These are phyloP conservation scores for Phyllosticta citrichinensis DNA, from an alignment of 2,329 filamentous ascomycete species.

Conservation along the genomic window DNA sequence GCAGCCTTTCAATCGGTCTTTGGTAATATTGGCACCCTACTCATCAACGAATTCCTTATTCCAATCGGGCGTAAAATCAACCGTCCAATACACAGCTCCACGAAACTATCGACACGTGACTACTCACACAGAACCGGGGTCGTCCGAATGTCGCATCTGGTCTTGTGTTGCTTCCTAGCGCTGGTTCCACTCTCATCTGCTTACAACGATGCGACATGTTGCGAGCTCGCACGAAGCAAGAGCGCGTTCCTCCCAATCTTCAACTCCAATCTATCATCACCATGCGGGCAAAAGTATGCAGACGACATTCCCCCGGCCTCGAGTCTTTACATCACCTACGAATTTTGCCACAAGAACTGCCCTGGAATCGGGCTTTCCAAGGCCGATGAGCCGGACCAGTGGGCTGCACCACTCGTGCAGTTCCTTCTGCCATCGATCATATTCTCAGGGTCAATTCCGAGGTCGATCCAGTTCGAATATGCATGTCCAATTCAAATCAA, in stretches of 20 bases:
- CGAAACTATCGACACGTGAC: background rate
- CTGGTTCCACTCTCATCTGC: background rate
- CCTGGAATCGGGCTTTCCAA: constrained; percentile 24
- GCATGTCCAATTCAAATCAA: background rate
- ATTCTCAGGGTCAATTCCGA: constrained; percentile 28
- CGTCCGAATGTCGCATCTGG: background rate
- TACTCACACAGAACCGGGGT: background rate
- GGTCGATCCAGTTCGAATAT: constrained; percentile 10
- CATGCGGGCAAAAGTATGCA: constrained; percentile 3
- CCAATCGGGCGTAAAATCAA: background rate
- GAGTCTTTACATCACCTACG: constrained; percentile 14
- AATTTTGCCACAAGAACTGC: constrained; percentile 21
- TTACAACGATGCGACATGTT: background rate
- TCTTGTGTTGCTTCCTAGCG: background rate
- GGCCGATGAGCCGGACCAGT: constrained; percentile 19
- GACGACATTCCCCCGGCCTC: background rate
- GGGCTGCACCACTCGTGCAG: constrained; percentile 26
- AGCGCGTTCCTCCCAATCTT: background rate
- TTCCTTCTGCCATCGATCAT: constrained; percentile 29
- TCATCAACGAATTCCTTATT: background rate
- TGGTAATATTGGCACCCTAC: background rate
- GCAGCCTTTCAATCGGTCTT: background rate
- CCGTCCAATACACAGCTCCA: background rate
- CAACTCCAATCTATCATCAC: background rate
- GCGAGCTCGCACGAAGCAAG: background rate